Evolutionary conservation across 208 protist species (phyloP), one percentile per base, ranked within the genome.

Genomic region (Crithidia bombi): DNA sequence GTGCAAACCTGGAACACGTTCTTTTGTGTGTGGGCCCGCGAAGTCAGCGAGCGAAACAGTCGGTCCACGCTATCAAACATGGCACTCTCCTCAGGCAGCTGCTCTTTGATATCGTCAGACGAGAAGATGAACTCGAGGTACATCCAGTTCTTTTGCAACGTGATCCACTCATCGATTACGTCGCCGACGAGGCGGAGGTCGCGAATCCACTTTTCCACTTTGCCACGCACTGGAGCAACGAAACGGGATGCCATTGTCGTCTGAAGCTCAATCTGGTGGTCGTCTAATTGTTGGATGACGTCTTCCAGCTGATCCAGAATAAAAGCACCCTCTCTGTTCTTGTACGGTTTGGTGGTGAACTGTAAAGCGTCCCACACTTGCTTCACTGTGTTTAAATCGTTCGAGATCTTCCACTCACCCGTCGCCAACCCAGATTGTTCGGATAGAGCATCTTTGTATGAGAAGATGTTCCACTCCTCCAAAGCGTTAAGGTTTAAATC

Each of bases 101-200:
- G 95, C 41, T 91, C 86, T 67, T 98, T 98, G 67, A 99, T 99
- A 72, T 99, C 98, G 55, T 98, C 92, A 19, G 95, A 98, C 14
- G 89, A 92, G 74, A 99, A 99, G 73, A 99, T 99, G 79, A 98
- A 98, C 77, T 99, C 97, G 15, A 99, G 83, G 79, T 99, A 99
- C 85, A 99, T 96, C 97, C 98, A 99, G 58, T 90, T 94, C 33
- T 94, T 96, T 76, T 99, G 98, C 50, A 97, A 86, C 25, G 85
- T 93, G 36, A 98, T 88, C 96, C 97, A 99, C 65, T 98, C 95
- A 32, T 99, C 96, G 44, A 99, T 83, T 11, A 98, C 93, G 61
- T 93, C 87, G 62, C 84, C 59, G 19, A 98, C 79, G 46, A 85
- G 78, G 38, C 81, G 78, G 39, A 98, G 83, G 50, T 97, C 87